These are phyloP conservation scores for Tilletiopsis washingtonensis DNA, from an alignment of 1,284 basidiomycete genomes.

Conservation along the genomic window DNA sequence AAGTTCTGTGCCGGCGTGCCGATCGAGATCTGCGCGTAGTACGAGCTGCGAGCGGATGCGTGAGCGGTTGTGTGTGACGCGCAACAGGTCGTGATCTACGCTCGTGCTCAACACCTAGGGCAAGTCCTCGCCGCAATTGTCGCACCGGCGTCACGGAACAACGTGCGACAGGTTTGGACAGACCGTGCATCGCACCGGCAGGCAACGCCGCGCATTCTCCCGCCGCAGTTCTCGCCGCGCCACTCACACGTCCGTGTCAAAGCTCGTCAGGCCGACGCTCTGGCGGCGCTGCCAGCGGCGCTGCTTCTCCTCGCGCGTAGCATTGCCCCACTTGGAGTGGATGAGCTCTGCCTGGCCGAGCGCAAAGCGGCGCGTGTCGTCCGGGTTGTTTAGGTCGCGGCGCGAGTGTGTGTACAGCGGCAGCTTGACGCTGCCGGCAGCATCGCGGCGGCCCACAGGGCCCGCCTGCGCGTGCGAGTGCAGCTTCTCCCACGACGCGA, in stretches of 20 bases:
- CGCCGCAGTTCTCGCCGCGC: too few species aligned
- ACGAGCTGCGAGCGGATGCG: conserved; percentile 21
- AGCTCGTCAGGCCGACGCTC: conserved; percentile 24
- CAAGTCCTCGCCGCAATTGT: not conserved
- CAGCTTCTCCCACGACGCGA: too few species aligned
- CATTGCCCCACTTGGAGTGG: conserved; percentile 16
- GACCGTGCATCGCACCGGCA: too few species aligned
- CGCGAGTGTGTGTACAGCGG: conserved; percentile 17
- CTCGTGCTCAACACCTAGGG: not conserved
- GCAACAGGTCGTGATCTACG: not conserved
- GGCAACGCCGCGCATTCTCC: too few species aligned
- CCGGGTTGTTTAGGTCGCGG: conserved; percentile 16
- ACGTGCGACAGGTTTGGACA: too few species aligned
- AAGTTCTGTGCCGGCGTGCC: conserved; percentile 52
- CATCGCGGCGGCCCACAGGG: too few species aligned
- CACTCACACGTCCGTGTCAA: conserved; percentile 5
- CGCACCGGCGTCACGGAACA: too few species aligned
- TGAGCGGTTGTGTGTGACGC: too few species aligned
- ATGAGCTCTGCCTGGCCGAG: conserved; percentile 22
- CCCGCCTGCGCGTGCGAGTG: too few species aligned
- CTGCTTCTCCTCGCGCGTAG: not conserved
- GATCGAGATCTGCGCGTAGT: conserved; percentile 38
- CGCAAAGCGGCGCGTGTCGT: conserved; percentile 18
- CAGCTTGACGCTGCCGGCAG: conserved; percentile 9
- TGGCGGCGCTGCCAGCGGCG: conserved; percentile 16